These are phyloP conservation scores for Cordyceps pruinosa DNA, from an alignment of 2,329 filamentous ascomycete genomes.

Conservation along the genomic window DNA sequence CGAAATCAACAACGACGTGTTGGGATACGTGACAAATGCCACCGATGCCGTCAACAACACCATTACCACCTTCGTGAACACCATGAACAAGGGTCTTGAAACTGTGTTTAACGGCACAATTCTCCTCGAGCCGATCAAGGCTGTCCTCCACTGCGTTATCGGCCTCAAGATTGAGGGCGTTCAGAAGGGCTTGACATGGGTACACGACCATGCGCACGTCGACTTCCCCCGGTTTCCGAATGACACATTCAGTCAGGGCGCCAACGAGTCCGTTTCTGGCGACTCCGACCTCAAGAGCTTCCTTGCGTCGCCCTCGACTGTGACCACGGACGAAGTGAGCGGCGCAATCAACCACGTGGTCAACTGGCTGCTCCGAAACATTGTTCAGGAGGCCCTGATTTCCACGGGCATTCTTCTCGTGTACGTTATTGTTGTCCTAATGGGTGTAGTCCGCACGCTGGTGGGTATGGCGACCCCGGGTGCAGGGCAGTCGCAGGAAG, in stretches of 20 bases:
- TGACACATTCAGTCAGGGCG: slow-evolving; percentile 77
- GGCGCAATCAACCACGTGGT: slow-evolving; percentile 66
- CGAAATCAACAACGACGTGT: slow-evolving; percentile 76
- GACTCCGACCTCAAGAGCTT: slow-evolving; percentile 60
- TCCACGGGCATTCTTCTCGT: slow-evolving; percentile 66
- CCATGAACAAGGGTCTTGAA: slow-evolving; percentile 69
- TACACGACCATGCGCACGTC: slow-evolving; percentile 78
- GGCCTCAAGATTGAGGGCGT: slow-evolving; percentile 78
- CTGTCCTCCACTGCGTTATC: slow-evolving; percentile 81
- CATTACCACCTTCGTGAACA: slow-evolving; percentile 71
- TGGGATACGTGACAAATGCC: slow-evolving; percentile 80
- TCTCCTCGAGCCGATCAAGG: slow-evolving; percentile 68
- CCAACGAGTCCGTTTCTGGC: slow-evolving; percentile 51
- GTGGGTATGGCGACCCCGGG: slow-evolving; percentile 53
- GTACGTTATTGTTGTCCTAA: slow-evolving; percentile 70
- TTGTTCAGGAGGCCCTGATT: slow-evolving; percentile 74
- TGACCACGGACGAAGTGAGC: slow-evolving; percentile 75
- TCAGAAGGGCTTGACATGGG: slow-evolving; percentile 88
- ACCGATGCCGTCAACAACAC: slow-evolving; percentile 80
- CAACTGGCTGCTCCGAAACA: slow-evolving; percentile 56
- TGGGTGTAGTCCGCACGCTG: slow-evolving; percentile 63
- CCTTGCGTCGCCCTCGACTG: slow-evolving; percentile 66
- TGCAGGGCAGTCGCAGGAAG: slow-evolving; percentile 48
- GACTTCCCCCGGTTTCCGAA: slow-evolving; percentile 70
- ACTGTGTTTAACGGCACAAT: slow-evolving; percentile 75